Conservation (phyloP, 2,329 filamentous ascomycete genomes). For the Rhytidhysteron rufulum region DNA sequence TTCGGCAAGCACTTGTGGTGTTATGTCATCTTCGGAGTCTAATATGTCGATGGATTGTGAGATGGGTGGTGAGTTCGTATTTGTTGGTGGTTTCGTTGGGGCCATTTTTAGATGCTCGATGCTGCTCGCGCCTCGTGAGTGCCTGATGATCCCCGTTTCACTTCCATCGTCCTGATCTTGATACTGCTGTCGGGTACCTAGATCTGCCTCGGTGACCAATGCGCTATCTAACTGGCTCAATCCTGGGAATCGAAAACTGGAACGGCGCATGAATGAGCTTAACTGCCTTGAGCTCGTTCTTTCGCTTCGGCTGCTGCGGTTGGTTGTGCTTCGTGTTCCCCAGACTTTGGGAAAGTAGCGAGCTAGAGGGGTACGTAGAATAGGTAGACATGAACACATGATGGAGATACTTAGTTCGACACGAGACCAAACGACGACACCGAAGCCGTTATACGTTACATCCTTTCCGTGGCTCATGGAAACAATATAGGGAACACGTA, state of each 20-base stretch:
- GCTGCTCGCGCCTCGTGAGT: background rate
- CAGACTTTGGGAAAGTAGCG: constrained; percentile 3
- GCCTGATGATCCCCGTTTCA: background rate
- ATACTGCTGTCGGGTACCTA: background rate
- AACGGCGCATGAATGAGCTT: background rate
- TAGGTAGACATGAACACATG: constrained; percentile 22
- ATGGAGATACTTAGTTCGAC: constrained; percentile 6
- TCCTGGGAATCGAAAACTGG: background rate
- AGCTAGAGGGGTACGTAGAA: constrained; percentile 1
- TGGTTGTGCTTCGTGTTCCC: background rate
- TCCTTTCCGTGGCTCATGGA: background rate
- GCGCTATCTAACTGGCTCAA: background rate
- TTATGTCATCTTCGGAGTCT: background rate
- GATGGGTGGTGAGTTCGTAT: background rate
- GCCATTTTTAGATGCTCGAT: no score
- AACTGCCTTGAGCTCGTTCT: background rate
- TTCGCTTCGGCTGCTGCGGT: background rate
- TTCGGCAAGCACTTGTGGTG: no score
- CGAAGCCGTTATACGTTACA: constrained; percentile 1
- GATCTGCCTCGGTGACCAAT: no score
- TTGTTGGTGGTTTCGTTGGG: background rate
- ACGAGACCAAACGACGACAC: background rate
- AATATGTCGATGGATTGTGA: background rate
- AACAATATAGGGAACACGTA: constrained; percentile 1
- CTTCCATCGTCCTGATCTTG: background rate